phyloP scores from a whole-genome alignment of 768 basidiomycete genomes.

The Kwoniella shandongensis region DNA sequence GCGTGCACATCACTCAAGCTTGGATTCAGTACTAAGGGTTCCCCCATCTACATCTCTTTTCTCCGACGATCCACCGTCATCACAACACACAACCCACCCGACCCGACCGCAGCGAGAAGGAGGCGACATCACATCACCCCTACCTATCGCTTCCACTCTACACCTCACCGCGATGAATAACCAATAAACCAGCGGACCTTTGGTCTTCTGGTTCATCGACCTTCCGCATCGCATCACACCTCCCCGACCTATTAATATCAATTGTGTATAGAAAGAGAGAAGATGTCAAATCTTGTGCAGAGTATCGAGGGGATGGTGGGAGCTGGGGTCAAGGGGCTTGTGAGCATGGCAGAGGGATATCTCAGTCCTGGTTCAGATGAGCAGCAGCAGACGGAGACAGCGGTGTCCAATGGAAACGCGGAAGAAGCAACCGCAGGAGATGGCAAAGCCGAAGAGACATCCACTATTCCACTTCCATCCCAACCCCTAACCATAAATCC shows the following conservation, averaged over 20 bases:
- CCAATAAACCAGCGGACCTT: slow-evolving; percentile 22
- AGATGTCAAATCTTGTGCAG: slow-evolving; percentile 34
- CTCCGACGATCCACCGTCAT: neutral
- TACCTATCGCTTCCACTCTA: neutral
- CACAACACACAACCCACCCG: neutral
- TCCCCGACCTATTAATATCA: neutral
- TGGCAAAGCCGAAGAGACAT: neutral
- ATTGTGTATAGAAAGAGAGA: no score
- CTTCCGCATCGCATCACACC: neutral
- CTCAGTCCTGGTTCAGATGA: slow-evolving; percentile 6
- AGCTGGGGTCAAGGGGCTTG: slow-evolving; percentile 40
- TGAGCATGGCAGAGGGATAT: slow-evolving; percentile 38
- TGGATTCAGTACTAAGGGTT: no score
- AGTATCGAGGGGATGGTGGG: slow-evolving; percentile 36
- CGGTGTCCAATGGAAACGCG: neutral
- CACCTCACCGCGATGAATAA: slow-evolving; percentile 12
- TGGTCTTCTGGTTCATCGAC: slow-evolving; percentile 17
- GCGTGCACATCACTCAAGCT: no score
- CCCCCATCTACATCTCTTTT: no score
- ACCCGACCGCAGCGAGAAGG: slow-evolving; percentile 6
- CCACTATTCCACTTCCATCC: slow-evolving; percentile 4
- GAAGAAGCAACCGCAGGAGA: neutral
- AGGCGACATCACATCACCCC: slow-evolving; percentile 7
- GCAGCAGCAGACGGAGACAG: neutral
- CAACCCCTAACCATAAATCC: slow-evolving; percentile 3